These are phyloP conservation scores for Colletotrichum sp. DNA, from an alignment of 2,329 filamentous ascomycete genomes.

Conservation along the genomic window DNA sequence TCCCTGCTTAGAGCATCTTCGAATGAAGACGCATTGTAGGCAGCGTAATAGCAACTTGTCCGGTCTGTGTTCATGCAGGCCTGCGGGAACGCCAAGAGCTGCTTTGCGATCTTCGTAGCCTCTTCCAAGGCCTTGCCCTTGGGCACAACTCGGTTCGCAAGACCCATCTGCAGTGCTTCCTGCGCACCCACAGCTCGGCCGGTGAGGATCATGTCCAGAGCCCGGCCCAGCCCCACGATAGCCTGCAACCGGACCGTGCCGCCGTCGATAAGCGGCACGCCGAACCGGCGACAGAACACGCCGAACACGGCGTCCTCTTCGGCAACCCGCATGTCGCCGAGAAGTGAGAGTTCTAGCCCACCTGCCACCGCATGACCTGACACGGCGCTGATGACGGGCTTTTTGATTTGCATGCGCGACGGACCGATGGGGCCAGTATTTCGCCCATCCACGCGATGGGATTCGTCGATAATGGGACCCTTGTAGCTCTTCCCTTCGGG, in stretches of 20 bases:
- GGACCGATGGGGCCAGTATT: conserved; percentile 55
- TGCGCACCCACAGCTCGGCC: conserved; percentile 51
- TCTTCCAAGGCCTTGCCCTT: conserved; percentile 55
- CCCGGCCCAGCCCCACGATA: conserved; percentile 56
- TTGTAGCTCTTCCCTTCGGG: neutral
- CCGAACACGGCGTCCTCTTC: conserved; percentile 60
- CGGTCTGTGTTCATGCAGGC: conserved; percentile 57
- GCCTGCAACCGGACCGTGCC: conserved; percentile 58
- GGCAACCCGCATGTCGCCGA: conserved; percentile 58
- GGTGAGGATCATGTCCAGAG: conserved; percentile 62
- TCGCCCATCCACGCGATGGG: conserved; percentile 22
- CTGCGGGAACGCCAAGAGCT: conserved; percentile 55
- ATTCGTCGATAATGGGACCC: neutral
- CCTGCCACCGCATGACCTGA: conserved; percentile 59
- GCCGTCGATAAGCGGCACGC: conserved; percentile 36
- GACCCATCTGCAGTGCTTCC: conserved; percentile 56
- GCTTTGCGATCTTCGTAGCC: conserved; percentile 49
- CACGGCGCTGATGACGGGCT: conserved; percentile 57
- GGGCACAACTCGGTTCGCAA: conserved; percentile 57
- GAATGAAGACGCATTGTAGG: conserved; percentile 51
- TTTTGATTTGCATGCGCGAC: conserved; percentile 51
- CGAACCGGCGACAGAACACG: conserved; percentile 57
- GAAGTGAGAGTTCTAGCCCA: conserved; percentile 53
- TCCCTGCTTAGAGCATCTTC: conserved; percentile 55
- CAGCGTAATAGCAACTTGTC: conserved; percentile 51